Evolutionary conservation across 2,329 filamentous ascomycete genomes (phyloP).

Genomic region (Hypocrella siamensis): DNA sequence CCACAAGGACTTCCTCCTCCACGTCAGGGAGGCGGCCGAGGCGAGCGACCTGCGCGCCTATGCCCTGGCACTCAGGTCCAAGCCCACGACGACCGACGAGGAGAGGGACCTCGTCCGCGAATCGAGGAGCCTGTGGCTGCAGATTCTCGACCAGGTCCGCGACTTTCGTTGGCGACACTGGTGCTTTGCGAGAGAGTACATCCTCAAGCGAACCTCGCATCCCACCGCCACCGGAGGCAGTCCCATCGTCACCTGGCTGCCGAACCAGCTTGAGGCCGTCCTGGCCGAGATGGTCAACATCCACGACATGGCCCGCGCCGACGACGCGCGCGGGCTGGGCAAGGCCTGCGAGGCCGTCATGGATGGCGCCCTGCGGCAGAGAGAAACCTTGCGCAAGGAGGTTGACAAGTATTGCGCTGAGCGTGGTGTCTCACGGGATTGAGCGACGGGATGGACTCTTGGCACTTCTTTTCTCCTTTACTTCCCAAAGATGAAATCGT

Average conservation of each 20-base stretch:
- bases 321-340: constrained; percentile 26
- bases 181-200: constrained; percentile 76
- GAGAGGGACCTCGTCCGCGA: constrained; percentile 31
- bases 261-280: constrained; percentile 65
- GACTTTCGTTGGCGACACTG: constrained; percentile 76
- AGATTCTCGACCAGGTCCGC: constrained; percentile 57
- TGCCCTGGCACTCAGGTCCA: constrained; percentile 24
- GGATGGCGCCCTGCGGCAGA: constrained; percentile 48
- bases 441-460: not conserved
- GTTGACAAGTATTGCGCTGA: constrained; percentile 61
- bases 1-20: constrained; percentile 70
- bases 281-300: constrained; percentile 53
- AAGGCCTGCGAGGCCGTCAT: constrained; percentile 43
- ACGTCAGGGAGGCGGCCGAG: constrained; percentile 39
- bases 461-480: not conserved
- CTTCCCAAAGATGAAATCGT: no score
- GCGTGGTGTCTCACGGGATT: constrained; percentile 25
- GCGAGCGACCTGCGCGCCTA: constrained; percentile 41
- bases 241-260: constrained; percentile 72
- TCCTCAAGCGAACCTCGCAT: constrained; percentile 61
- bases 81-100: constrained; percentile 10
- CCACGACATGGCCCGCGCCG: constrained; percentile 25
- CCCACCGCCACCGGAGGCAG: constrained; percentile 68
- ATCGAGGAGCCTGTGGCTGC: constrained; percentile 44
- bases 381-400: constrained; percentile 52